phyloP scores from a whole-genome alignment of 306 rosid genomes.

The Dryas octopetala region DNA sequence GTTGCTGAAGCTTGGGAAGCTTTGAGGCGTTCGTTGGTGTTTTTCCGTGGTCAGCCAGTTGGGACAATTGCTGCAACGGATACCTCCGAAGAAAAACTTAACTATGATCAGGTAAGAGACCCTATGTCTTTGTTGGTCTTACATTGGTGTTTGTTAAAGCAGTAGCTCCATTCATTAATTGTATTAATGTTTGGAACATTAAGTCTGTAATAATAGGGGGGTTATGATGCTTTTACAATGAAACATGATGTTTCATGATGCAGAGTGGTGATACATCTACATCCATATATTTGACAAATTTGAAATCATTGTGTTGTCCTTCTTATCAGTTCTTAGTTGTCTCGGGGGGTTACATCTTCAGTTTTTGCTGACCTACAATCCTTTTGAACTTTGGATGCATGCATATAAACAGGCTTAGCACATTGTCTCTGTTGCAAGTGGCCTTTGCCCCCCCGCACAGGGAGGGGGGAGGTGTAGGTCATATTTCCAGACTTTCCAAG shows the following conservation, averaged over 20 bases:
- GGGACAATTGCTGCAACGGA: constrained; percentile 94
- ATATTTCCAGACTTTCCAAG: not conserved
- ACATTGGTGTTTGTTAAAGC: not conserved
- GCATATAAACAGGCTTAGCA: not conserved
- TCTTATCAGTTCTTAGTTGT: not conserved
- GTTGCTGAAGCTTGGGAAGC: constrained; percentile 77
- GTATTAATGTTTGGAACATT: not conserved
- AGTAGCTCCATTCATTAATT: not conserved
- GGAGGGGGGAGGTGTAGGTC: not conserved
- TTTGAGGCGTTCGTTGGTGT: constrained; percentile 70
- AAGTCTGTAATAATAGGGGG: not conserved
- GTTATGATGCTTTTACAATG: not conserved
- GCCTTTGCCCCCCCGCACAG: not conserved
- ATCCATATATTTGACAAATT: not conserved
- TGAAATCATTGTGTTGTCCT: not conserved
- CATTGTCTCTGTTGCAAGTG: not conserved
- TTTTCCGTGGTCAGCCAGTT: constrained; percentile 76
- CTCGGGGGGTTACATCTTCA: not conserved
- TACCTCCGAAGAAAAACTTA: constrained; percentile 67
- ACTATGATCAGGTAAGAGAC: constrained; percentile 65
- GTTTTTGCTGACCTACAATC: not conserved
- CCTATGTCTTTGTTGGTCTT: not conserved
- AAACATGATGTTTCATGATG: not conserved
- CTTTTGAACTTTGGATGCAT: not conserved
- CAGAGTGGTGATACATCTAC: not conserved